Evolutionary conservation across 371 early-diverging fungal genomes (phyloP), one percentile per base, ranked within the genome.

Genomic region (Blakeslea trispora): DNA sequence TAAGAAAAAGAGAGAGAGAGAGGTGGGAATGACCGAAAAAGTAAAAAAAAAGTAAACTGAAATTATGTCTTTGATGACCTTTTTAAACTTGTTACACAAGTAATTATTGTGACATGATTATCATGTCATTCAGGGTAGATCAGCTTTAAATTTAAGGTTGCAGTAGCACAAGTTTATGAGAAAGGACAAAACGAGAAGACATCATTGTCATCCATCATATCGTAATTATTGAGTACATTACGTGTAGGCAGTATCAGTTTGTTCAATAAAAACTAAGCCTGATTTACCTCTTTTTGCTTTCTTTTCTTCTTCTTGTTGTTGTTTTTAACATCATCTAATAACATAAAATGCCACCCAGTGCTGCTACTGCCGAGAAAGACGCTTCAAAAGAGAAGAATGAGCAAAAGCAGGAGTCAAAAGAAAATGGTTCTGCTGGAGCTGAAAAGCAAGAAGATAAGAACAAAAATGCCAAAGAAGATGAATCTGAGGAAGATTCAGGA

Each of bases 311-410:
- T 37, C 14, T 37, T n/a, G n/a, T n/a, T n/a, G n/a, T n/a, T n/a
- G n/a, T n/a, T n/a, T 37, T 13, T 37, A 37, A 7, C 37, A 9
- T 7, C 3, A 28, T 28, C 28, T 7, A 28, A 5, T 7, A n/a
- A n/a, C n/a, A n/a, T n/a, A 28, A 28, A 28, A 37, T 37, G 37
- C 37, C 37, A 13, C 37, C 37, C 11, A 37, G 14, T 13, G 2
- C 37, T 37, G 14, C 37, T 37, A 14, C 37, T 11, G 11, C 3
- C 9, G 14, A 37, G 14, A 19, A 50, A 17, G 37, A 50, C 9
- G 39, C 14, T n/a, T 21, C 39, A 37, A 10, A 45, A 45, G 32
- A 54, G 35, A 13, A 50, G 45, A 23, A 21, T 4, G 48, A 47
- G 9, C 11, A 47, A 7, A 13, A 50, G 45, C 40, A 32, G n/a